Base-by-base conservation (phyloP, 116 monocot genomes). In the Iris pallida region DNA sequence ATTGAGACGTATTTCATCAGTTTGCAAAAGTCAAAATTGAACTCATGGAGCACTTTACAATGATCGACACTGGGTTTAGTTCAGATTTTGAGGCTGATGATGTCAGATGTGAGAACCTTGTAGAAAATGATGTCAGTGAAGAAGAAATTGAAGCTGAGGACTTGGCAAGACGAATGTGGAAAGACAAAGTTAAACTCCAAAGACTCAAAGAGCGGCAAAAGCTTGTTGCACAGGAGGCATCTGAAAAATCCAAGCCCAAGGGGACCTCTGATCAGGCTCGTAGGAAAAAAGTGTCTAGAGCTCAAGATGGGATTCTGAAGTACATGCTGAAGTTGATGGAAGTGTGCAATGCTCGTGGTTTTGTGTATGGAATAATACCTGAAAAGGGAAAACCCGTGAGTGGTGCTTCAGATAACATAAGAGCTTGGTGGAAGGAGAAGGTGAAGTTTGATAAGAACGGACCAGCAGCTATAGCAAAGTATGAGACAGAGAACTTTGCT, bases 401-500 rank as follows among this genome's bases (percentile, higher is more conserved):
- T 55, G 93, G 93, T 45, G 62, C 93, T 15, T 93, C 93, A 10
- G 89, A 93, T 72, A 93, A 93, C 70, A 75, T 93, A 55, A 83
- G 93, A 75, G 89, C 86, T 46, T 93, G 93, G 93, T 93, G 93
- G 93, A 93, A 93, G 66, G 93, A 93, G 69, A 93, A 89, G 71
- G 93, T 89, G 43, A 93, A 86, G 55, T 93, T 93, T 76, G 89
- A 93, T 71, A 89, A 89, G 65, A 81, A 89, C 71, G 89, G 89
- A 15, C 89, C 84, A 1, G 73, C 78, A 6, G 93, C 93, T 16
- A 84, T 93, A 57, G 83, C 81, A 61, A 78, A 84, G 59, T 89
- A 86, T 53, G 93, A 93, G 55, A 63, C 68, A 3, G 88, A 93
- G 19, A 77, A 53, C 52, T 74, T 78, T 55, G 80, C 81, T 30